Base-by-base conservation (phyloP, 345 rosid genomes). In the Noccaea caerulescens region DNA sequence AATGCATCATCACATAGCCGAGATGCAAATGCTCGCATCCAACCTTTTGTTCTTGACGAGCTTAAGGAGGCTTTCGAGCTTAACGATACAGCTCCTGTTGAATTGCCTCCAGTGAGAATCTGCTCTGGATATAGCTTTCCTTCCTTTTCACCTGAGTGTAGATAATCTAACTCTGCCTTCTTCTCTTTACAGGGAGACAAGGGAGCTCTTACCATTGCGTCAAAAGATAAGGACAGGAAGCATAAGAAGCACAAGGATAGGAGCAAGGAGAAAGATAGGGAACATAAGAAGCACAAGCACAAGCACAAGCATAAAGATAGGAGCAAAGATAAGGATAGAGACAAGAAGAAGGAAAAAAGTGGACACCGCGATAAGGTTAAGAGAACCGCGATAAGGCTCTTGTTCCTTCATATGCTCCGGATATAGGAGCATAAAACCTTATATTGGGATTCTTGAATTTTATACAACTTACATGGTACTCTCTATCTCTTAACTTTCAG, bases 261-360 rank as follows among this genome's bases (percentile, higher is more conserved):
- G 60, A 86, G 80, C 76, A 91, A 89, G 81, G 92, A 90, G 39
- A 88, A 87, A 69, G 89, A 87, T 59, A 88, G 81, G 82, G 90
- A 85, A 76, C 94, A 86, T 76, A 89, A 87, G 91, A 88, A 86
- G 81, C 97, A 83, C 76, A 93, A 89, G 76, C 97, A 83, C 76
- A 93, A 89, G 76, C 96, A 85, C 71, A 88, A 82, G 42, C 97
- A 84, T 76, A 91, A 84, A 85, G 97, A 86, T 67, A 82, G 89
- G 60, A 86, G 80, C 76, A 91, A 89, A 82, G 92, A 90, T 43
- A 88, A 87, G 71, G 89, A 87, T 57, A 88, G 81, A 82, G 90
- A 87, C 61, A 89, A 69, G 47, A 89, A 85, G 82, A 93, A 86
- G 82, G 96, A 89, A 45, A 86, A 78, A 79, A 83, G 84, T 56